These are phyloP conservation scores for Helotiales sp. DNA, from an alignment of 2,329 filamentous ascomycete species.

Conservation along the genomic window DNA sequence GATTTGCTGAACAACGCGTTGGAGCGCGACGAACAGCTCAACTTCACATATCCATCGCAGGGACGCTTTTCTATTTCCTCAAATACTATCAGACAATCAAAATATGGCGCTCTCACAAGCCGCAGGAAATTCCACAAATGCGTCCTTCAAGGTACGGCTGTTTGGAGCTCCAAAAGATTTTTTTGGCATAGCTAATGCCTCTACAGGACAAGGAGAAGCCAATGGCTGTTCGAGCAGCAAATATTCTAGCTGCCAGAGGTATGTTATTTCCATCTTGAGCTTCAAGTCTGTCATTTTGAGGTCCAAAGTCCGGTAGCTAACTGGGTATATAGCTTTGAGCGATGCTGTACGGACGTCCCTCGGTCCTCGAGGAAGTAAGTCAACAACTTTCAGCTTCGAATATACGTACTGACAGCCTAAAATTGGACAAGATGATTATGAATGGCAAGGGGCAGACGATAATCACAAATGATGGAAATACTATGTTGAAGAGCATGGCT, in stretches of 20 bases:
- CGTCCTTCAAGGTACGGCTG: constrained; percentile 65
- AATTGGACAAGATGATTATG: constrained; percentile 66
- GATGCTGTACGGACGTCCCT: constrained; percentile 97
- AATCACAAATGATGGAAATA: constrained; percentile 99
- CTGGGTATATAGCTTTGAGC: constrained; percentile 72
- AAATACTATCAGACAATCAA: constrained; percentile 31
- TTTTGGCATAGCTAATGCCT: constrained; percentile 36
- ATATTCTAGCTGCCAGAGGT: constrained; percentile 97
- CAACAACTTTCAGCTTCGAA: neutral
- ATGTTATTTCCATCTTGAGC: constrained; percentile 41
- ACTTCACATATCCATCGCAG: constrained; percentile 20
- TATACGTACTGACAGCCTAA: constrained; percentile 15
- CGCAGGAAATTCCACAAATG: constrained; percentile 57
- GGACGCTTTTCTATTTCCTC: constrained; percentile 23
- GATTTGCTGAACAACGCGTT: constrained; percentile 34
- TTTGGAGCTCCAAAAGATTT: constrained; percentile 28
- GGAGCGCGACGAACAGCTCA: constrained; percentile 34
- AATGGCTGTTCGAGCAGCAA: constrained; percentile 91
- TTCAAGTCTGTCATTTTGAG: neutral
- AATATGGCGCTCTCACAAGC: constrained; percentile 52
- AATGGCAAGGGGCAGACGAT: constrained; percentile 79
- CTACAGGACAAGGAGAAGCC: constrained; percentile 92
- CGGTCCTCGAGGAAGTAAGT: constrained; percentile 78
- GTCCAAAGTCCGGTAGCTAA: neutral
- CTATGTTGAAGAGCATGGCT: constrained; percentile 98